phyloP scores from a whole-genome alignment of 768 basidiomycete genomes.

The Tylopilus felleus region DNA sequence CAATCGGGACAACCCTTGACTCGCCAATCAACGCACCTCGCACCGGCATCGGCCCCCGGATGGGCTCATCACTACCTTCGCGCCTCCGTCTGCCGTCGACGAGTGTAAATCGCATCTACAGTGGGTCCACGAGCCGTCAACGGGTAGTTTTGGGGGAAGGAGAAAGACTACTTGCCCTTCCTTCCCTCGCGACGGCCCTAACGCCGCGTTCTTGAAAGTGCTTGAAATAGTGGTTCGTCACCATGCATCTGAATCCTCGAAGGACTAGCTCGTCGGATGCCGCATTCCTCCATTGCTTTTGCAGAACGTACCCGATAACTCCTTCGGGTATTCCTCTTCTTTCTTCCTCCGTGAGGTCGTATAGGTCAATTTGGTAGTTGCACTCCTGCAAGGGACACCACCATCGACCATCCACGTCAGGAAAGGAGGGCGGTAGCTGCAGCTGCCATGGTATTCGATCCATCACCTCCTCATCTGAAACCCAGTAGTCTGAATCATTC shows the following conservation, averaged over 20 bases:
- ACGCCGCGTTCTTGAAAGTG: conserved; percentile 25
- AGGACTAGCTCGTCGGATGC: conserved; percentile 28
- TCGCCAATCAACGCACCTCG: conserved; percentile 25
- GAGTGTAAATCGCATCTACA: conserved; percentile 13
- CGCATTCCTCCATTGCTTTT: conserved; percentile 37
- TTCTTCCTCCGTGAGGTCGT: conserved; percentile 37
- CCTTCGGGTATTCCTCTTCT: conserved; percentile 21
- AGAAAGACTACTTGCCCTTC: conserved; percentile 13
- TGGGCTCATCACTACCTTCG: neutral
- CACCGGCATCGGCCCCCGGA: conserved; percentile 23
- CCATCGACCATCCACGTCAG: conserved; percentile 48
- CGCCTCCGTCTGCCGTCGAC: conserved; percentile 5
- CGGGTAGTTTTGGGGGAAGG: neutral
- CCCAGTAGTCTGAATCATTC: conserved; percentile 33
- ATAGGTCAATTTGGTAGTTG: conserved; percentile 44
- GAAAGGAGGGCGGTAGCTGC: conserved; percentile 37
- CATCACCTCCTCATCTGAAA: conserved; percentile 20
- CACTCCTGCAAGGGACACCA: conserved; percentile 46
- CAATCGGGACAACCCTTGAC: conserved; percentile 22
- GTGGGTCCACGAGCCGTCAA: neutral
- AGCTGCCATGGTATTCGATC: conserved; percentile 37
- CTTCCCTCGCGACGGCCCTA: conserved; percentile 11
- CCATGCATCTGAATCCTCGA: conserved; percentile 24
- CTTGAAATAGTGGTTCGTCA: conserved; percentile 23
- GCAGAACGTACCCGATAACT: conserved; percentile 22